Percentiles rank a stretch among this genome's conserved stretches.
phyloP scores from a whole-genome alignment of 768 basidiomycete genomes.

The Leccinum boreale region DNA sequence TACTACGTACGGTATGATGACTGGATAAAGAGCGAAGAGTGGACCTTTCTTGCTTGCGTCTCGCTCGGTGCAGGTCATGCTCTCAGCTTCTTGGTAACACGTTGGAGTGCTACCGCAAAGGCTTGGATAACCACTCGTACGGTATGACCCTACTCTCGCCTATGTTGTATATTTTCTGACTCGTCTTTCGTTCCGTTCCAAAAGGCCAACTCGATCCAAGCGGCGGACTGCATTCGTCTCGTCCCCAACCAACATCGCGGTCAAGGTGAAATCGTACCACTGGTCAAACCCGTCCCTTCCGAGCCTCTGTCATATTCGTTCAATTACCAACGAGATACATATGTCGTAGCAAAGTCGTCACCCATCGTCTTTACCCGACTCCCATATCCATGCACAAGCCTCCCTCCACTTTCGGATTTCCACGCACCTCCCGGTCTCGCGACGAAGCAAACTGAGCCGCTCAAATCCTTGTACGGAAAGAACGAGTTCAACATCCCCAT shows the following conservation, averaged over 20 bases:
- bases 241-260: slow-evolving; percentile 80
- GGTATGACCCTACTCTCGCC: slow-evolving; percentile 37
- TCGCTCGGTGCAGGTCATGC: slow-evolving; percentile 84
- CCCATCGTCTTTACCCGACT: slow-evolving; percentile 72
- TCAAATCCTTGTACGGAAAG: slow-evolving; percentile 74
- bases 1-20: slow-evolving; percentile 89
- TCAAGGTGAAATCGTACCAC: slow-evolving; percentile 81
- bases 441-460: slow-evolving; percentile 42
- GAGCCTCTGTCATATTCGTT: slow-evolving; percentile 75
- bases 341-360: slow-evolving; percentile 58
- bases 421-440: slow-evolving; percentile 55
- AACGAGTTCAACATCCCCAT: slow-evolving; percentile 98
- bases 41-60: slow-evolving; percentile 94
- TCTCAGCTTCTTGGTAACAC: slow-evolving; percentile 86
- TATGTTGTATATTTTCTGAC: not conserved
- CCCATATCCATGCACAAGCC: slow-evolving; percentile 79
- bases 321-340: slow-evolving; percentile 93
- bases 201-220: slow-evolving; percentile 59
- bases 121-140: slow-evolving; percentile 77
- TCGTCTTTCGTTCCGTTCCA: not conserved
- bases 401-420: slow-evolving; percentile 69
- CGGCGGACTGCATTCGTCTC: slow-evolving; percentile 80
- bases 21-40: slow-evolving; percentile 92
- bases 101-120: slow-evolving; percentile 80
- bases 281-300: slow-evolving; percentile 57